phyloP scores from a whole-genome alignment of 768 basidiomycete species.

The Leccinum imitatum region DNA sequence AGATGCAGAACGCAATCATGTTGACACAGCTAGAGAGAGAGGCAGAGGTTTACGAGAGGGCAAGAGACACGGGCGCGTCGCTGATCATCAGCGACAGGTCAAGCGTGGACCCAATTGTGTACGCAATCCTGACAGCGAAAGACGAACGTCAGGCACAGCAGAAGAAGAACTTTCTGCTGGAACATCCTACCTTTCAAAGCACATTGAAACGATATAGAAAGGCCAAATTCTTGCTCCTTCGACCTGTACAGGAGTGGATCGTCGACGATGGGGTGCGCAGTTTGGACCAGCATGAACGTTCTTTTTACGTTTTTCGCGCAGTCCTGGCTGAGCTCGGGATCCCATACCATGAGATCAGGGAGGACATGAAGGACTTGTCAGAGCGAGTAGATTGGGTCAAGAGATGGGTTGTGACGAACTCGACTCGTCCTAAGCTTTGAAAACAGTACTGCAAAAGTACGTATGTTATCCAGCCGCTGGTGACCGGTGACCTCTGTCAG shows the following conservation, averaged over 20 bases:
- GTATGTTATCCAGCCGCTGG: not conserved
- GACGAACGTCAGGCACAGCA: constrained; percentile 37
- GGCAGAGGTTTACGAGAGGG: constrained; percentile 18
- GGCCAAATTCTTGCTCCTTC: constrained; percentile 54
- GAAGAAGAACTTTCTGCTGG: constrained; percentile 37
- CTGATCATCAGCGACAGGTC: constrained; percentile 62
- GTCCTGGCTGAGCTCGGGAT: constrained; percentile 45
- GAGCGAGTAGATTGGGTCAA: constrained; percentile 27
- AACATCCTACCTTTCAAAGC: constrained; percentile 39
- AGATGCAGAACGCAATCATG: constrained; percentile 69
- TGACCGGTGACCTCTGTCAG: not conserved
- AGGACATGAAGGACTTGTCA: constrained; percentile 40
- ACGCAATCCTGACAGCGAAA: constrained; percentile 49
- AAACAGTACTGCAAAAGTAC: not conserved
- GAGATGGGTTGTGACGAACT: constrained; percentile 8
- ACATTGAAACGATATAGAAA: constrained; percentile 43
- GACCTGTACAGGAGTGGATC: constrained; percentile 57
- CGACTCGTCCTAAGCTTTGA: constrained; percentile 12
- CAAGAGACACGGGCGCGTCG: constrained; percentile 14
- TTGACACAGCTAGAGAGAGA: constrained; percentile 52
- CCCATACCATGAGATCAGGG: constrained; percentile 45
- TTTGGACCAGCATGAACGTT: constrained; percentile 47
- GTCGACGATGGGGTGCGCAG: constrained; percentile 63
- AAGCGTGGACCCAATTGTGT: constrained; percentile 62
- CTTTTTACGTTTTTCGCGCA: constrained; percentile 38